Conservation (phyloP, 1,284 basidiomycete species). For the Rugosomyces carneus region DNA sequence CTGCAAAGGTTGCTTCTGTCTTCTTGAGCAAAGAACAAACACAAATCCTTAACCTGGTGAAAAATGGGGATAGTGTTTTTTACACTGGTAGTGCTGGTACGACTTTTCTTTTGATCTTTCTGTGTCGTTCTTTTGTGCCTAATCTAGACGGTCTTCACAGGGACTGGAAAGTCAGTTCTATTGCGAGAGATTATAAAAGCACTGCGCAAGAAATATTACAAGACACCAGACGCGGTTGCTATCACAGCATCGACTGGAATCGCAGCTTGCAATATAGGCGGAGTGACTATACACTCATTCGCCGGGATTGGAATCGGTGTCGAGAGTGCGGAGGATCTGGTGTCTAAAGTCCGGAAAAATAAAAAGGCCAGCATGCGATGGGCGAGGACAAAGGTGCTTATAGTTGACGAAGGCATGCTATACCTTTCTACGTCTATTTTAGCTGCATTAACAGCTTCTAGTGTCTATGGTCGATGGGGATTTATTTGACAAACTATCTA, state of each 20-base stretch:
- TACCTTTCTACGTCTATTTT: background rate
- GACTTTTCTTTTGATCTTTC: constrained; percentile 24
- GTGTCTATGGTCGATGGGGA: constrained; percentile 97
- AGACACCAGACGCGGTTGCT: constrained; percentile 67
- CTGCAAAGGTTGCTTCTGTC: constrained; percentile 37
- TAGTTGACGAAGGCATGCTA: constrained; percentile 85
- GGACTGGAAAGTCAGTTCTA: constrained; percentile 93
- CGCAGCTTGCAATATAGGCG: constrained; percentile 92
- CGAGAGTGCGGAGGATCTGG: constrained; percentile 60
- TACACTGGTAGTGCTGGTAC: constrained; percentile 95
- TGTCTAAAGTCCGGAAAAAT: constrained; percentile 66
- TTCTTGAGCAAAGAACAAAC: constrained; percentile 80
- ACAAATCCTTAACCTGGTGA: constrained; percentile 73
- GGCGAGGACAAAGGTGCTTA: constrained; percentile 72
- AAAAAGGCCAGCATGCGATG: constrained; percentile 66
- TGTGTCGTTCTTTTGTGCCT: background rate
- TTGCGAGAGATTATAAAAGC: constrained; percentile 84
- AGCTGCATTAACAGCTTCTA: constrained; percentile 26
- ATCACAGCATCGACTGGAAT: constrained; percentile 88
- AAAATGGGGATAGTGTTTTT: constrained; percentile 77
- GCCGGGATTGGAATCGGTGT: constrained; percentile 83
- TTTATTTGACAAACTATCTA: constrained; percentile 81
- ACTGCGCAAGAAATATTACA: constrained; percentile 46
- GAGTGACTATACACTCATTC: constrained; percentile 91
- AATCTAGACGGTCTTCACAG: constrained; percentile 45